Evolutionary conservation across 2,329 filamentous ascomycete genomes (phyloP).

Genomic region (Xylaria sp.): DNA sequence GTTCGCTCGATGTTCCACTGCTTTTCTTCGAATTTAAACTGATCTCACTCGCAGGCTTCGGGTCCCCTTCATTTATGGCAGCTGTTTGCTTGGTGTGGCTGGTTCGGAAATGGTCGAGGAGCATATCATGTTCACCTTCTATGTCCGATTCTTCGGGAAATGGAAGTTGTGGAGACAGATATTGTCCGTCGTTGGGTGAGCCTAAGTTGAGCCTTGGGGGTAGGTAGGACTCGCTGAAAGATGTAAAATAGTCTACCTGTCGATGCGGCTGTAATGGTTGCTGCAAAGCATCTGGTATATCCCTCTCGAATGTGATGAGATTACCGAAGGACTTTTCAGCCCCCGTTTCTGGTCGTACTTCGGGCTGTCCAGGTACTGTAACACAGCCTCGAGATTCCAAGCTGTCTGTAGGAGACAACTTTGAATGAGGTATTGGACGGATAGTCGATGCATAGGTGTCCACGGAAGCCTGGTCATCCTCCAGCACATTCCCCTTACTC

Average conservation of each 20-base stretch:
- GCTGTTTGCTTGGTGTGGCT: not conserved
- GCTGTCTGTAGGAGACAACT: not conserved
- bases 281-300: constrained; percentile 27
- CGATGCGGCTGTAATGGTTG: constrained; percentile 39
- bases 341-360: constrained; percentile 14
- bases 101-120: constrained; percentile 24
- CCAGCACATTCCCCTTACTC: constrained; percentile 25
- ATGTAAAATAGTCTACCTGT: constrained; percentile 48
- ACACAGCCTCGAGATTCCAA: not conserved
- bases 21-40: constrained; percentile 25
- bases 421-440: constrained; percentile 39
- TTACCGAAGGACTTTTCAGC: constrained; percentile 32
- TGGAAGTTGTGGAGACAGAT: constrained; percentile 39
- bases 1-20: constrained; percentile 30
- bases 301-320: constrained; percentile 37
- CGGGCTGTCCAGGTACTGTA: constrained; percentile 25
- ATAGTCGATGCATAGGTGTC: constrained; percentile 45
- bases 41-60: not conserved
- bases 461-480: constrained; percentile 43
- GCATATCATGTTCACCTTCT: constrained; percentile 34
- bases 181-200: constrained; percentile 40
- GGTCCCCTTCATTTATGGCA: constrained; percentile 18
- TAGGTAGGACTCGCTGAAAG: constrained; percentile 48
- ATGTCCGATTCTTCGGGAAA: constrained; percentile 42
- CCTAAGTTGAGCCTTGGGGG: constrained; percentile 47